These are phyloP conservation scores for Ploettnerulaceae sp. DNA, from an alignment of 2,329 filamentous ascomycete genomes.

Conservation along the genomic window DNA sequence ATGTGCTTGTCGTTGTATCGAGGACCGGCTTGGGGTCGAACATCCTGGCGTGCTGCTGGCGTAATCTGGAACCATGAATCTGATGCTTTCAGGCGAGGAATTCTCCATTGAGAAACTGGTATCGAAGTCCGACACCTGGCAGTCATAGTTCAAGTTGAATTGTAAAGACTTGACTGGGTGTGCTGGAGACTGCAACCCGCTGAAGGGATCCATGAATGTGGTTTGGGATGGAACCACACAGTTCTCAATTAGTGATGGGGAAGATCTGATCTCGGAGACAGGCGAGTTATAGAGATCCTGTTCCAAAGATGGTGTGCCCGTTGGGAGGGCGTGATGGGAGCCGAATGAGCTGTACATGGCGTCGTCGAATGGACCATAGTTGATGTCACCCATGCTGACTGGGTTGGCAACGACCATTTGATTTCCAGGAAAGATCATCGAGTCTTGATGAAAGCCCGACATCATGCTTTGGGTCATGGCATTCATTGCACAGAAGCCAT, in stretches of 20 bases:
- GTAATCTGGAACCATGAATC: neutral
- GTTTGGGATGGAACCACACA: conserved; percentile 29
- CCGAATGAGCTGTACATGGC: conserved; percentile 7
- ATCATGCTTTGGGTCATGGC: conserved; percentile 20
- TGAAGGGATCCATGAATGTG: conserved; percentile 22
- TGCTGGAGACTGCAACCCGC: conserved; percentile 17
- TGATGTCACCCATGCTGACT: neutral
- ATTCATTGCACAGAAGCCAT: conserved; percentile 16
- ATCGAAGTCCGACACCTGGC: neutral
- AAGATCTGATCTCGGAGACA: conserved; percentile 16
- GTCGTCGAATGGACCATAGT: neutral
- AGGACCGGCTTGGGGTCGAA: neutral
- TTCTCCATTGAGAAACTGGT: neutral
- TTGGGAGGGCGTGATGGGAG: conserved; percentile 12
- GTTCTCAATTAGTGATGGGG: conserved; percentile 13
- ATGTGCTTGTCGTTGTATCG: neutral
- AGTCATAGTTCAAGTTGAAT: neutral
- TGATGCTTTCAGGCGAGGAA: neutral
- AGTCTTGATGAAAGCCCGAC: conserved; percentile 11
- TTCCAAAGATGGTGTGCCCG: conserved; percentile 17
- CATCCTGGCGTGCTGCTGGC: neutral
- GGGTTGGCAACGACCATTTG: conserved; percentile 1
- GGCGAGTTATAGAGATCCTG: conserved; percentile 20
- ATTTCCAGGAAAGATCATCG: conserved; percentile 4
- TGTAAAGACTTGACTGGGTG: conserved; percentile 10